Evolutionary conservation across 306 rosid species (phyloP), one percentile per base, ranked within the genome.

Genomic region (Quercus ilex): DNA sequence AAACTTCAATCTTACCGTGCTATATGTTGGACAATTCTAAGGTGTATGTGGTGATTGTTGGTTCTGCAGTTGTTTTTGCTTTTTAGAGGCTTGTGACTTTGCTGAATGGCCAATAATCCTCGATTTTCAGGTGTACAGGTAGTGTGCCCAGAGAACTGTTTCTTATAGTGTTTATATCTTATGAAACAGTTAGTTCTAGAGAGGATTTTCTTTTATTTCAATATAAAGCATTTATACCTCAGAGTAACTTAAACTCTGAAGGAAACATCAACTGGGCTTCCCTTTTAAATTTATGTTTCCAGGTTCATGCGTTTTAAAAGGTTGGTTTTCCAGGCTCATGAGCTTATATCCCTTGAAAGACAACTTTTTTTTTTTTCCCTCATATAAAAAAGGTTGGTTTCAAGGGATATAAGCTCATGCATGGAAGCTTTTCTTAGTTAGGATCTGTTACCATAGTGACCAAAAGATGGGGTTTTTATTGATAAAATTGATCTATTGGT

Each of bases 51-150:
- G 59, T 52, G 46, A n/a, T 73, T 75, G 78, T 75, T 88, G 81
- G 55, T 78, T 87, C 69, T 85, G 83, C 81, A 86, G 85, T 82
- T 85, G 41, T 56, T 76, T 56, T 7, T 74, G 75, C 58, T 77
- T 65, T 77, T 75, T 33, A 53, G 28, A 76, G 86, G 69, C 62
- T 56, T 55, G 63, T 21, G 23, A n/a, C 65, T 15, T 58, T 79
- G 57, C 31, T 60, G 5, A 69, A 94, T 92, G 97, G 88, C 94
- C 76, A 92, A 90, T 84, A 90, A 92, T 84, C 96, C 93, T 63
- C 96, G 87, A 74, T 90, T 69, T 89, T 92, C 97, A 0, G 95
- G 95, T 53, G 80, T 89, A 77, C 95, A 92, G 96, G 97, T 94
- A 90, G 43, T 21, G 19, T 77, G 28, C 60, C 60, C 52, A 46